Base-by-base conservation (phyloP, 805 yeast species). In the Candida tammaniensis region DNA sequence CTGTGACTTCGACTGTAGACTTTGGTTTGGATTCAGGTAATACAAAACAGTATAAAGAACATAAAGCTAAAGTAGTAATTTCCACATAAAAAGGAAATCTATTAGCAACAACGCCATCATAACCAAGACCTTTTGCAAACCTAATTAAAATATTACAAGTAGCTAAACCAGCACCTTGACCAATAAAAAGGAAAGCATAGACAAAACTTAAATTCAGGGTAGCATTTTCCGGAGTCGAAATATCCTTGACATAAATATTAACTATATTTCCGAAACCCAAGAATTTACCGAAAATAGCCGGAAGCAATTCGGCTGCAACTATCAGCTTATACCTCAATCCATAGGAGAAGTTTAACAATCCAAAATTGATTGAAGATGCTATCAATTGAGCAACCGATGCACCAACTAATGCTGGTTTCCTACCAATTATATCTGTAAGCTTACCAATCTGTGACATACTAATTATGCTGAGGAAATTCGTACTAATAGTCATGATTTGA, bases 161-260 rank as follows among this genome's bases (percentile, higher is more conserved):
- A 3, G 17, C 10, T 2, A 17, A 12, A 14, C 33, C 33, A 20
- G 17, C 11, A 24, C 29, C n/a, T 13, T 14, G 21, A 16, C 38
- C 38, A 10, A 12, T 12, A 17, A 7, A 29, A 9, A 29, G 15
- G 15, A 18, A 19, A 3, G 33, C 33, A 15, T 16, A 11, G 20
- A 25, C 19, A 9, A 29, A 11, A n/a, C 27, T 11, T 27, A 35
- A 17, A 19, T 30, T 25, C 27, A 17, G 23, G 11, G 33, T 16
- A 16, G 17, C 30, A 30, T 30, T 30, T n/a, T 24, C 30, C 3
- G 33, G 33, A n/a, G 24, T 30, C 4, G 38, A 29, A 11, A 35
- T 30, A 17, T 35, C 38, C 4, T 33, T 17, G 15, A 22, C 28
- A 20, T 29, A 35, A 19, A 26, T 11, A 19, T 24, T 18, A n/a